These are phyloP conservation scores for Taphrina wiesneri DNA, from an alignment of 1,139 yeast genomes.

Conservation along the genomic window DNA sequence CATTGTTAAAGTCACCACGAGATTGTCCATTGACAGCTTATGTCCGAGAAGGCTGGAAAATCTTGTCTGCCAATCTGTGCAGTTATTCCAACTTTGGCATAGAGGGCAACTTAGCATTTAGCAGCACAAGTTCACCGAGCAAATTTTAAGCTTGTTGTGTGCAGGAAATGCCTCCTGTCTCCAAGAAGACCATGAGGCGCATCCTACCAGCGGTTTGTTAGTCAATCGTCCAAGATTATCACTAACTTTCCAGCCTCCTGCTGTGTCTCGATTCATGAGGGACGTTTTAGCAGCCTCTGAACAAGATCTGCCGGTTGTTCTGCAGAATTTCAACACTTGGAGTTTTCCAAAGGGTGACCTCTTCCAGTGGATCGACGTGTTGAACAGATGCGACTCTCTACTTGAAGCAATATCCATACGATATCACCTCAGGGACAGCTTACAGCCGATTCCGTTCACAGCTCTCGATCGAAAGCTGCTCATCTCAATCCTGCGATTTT, in stretches of 20 bases:
- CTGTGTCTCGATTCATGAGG: slow-evolving; percentile 5
- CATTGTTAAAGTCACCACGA: no score
- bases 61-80: no score
- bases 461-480: slow-evolving; percentile 54
- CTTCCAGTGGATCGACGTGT: slow-evolving; percentile 71
- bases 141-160: background rate
- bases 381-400: slow-evolving; percentile 72
- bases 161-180: slow-evolving; percentile 7
- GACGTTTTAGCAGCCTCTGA: slow-evolving; percentile 17
- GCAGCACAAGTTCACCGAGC: background rate
- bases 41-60: no score
- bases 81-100: no score
- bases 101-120: background rate
- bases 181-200: slow-evolving; percentile 5
- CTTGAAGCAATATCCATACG: slow-evolving; percentile 57
- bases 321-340: slow-evolving; percentile 49
- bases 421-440: slow-evolving; percentile 53
- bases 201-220: slow-evolving; percentile 19
- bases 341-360: slow-evolving; percentile 71
- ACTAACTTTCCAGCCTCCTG: slow-evolving; percentile 16
- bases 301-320: background rate
- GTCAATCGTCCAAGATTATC: background rate
- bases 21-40: no score
- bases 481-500: slow-evolving; percentile 60
- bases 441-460: slow-evolving; percentile 33